phyloP scores from a whole-genome alignment of 1,139 yeast species.

The Suhomyces bribrorum region DNA sequence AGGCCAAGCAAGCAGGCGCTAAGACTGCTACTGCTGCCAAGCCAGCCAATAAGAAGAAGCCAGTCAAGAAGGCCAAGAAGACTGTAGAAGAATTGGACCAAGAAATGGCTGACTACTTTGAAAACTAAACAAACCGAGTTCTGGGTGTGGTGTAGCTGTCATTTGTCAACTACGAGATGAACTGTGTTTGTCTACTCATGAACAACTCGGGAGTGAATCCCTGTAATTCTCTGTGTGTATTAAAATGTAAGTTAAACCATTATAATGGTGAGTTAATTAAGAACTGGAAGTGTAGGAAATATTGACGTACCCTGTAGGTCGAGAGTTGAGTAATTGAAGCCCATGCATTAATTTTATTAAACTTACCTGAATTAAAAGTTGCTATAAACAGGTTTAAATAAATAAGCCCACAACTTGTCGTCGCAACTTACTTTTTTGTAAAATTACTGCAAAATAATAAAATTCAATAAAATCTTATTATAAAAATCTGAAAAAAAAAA shows the following conservation, averaged over 20 bases:
- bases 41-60: conserved; percentile 18
- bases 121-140: conserved; percentile 16
- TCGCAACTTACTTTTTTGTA: not conserved
- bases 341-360: not conserved
- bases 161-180: not conserved
- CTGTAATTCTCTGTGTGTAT: not conserved
- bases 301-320: no score
- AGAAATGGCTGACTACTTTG: conserved; percentile 88
- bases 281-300: no score
- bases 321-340: no score
- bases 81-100: conserved; percentile 89
- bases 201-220: not conserved
- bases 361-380: not conserved
- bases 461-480: no score
- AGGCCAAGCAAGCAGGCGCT: conserved; percentile 16
- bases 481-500: no score
- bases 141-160: no score
- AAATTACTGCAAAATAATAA: not conserved
- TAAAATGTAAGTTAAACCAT: conserved; percentile 1
- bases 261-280: not conserved
- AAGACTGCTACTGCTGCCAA: conserved; percentile 29
- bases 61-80: conserved; percentile 57
- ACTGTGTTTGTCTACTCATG: not conserved
- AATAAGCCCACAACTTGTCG: not conserved
- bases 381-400: no score